Evolutionary conservation across 495 filamentous ascomycete genomes (phyloP), one percentile per base, ranked within the genome.

Genomic region (Daldinia childiae): DNA sequence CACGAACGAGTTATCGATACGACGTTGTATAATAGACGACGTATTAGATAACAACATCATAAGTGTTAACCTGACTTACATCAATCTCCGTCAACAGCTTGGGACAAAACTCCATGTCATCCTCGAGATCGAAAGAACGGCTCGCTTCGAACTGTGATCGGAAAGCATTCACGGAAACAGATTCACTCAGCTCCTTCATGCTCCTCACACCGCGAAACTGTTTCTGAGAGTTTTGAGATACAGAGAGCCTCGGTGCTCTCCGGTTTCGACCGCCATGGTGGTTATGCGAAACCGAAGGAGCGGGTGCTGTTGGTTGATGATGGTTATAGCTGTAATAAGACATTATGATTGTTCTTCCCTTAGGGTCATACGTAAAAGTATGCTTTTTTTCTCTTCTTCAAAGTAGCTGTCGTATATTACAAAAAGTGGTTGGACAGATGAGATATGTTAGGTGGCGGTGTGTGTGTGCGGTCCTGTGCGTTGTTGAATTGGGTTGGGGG

Each of bases 81-180:
- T 99, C 95, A 81, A 90, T 94, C 79, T 98, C 94, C 26, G 94
- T 97, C 84, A 98, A 85, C 71, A 99, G 87, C 73, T 90, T 89
- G 3, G 95, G 95, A 78, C 95, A 98, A 81, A 99, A 99, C 79
- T 97, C 91, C 82, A 98, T 84, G 79, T 99, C 95, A 77, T 99
- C 95, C 73, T 98, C 95, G 72, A 99, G 84, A 73, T 99, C 95
- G 77, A 99, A 99, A 24, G 94, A 97, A 61, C 93, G 90, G 50
- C 91, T 93, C 71, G 94, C 92, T 79, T 98, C 94, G 78, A 96
- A 97, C 76, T 91, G 88, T 43, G 88, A 87, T 64, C 94, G 91
- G 82, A 93, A 97, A 66, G 90, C 88, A 52, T 86, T 86, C 51
- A 94, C 85, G 36, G 89, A 86, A 39, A 89, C 88, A 52, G 89